A percentile compares a stretch with the other conserved stretches of the same genome.
These are phyloP conservation scores for Ceratonia siliqua DNA, from an alignment of 306 rosid genomes.

Conservation along the genomic window DNA sequence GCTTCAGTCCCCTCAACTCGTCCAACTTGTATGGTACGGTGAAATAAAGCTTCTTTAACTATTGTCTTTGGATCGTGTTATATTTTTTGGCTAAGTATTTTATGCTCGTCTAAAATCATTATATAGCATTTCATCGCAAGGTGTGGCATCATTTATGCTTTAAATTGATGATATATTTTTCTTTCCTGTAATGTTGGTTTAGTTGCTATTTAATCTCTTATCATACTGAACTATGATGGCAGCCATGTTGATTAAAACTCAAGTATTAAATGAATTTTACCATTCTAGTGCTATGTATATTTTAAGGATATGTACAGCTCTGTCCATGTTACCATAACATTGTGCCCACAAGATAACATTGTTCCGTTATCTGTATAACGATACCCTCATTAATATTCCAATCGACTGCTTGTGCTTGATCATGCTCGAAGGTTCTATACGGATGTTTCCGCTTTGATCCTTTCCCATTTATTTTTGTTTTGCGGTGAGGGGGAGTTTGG, in stretches of 20 bases:
- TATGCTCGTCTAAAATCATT: not conserved
- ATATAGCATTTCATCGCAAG: not conserved
- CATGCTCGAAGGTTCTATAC: too few relatives aligned
- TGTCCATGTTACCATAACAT: not conserved
- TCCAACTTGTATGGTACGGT: conserved; percentile 17
- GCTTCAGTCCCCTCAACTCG: not conserved
- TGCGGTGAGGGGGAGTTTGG: too few relatives aligned
- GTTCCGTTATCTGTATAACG: too few relatives aligned
- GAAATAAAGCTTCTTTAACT: not conserved
- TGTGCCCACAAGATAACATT: not conserved
- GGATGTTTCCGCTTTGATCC: too few relatives aligned
- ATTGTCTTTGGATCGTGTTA: not conserved
- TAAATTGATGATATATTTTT: not conserved
- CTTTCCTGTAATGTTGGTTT: not conserved
- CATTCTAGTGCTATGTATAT: not conserved
- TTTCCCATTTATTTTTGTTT: too few relatives aligned
- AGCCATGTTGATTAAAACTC: not conserved
- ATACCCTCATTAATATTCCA: too few relatives aligned
- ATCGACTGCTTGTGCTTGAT: too few relatives aligned
- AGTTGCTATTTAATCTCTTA: not conserved
- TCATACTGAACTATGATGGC: not conserved
- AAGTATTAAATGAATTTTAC: not conserved
- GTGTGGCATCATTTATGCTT: conserved; percentile 1
- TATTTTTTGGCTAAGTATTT: conserved; percentile 17
- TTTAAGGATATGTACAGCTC: too few relatives aligned